Evolutionary conservation across 192 early-diverging fungal species (phyloP).

Genomic region (Rhizophagus clarus): DNA sequence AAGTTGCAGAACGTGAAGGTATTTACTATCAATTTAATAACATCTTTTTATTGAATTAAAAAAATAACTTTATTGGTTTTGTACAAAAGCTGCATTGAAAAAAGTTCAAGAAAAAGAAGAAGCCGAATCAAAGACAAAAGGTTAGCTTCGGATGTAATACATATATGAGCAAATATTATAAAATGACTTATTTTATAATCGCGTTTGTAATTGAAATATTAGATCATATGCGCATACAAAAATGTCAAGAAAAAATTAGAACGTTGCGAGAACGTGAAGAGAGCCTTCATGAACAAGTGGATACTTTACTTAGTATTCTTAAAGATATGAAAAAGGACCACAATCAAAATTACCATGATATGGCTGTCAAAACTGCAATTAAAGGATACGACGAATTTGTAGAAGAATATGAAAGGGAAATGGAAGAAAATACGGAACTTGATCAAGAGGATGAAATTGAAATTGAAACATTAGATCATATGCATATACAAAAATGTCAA

Average conservation of each 20-base stretch:
- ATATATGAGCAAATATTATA: background rate
- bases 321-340: constrained; percentile 60
- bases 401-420: constrained; percentile 38
- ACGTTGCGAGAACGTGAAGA: constrained; percentile 29
- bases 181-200: background rate
- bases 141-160: background rate
- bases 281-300: constrained; percentile 37
- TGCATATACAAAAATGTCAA: constrained; percentile 4
- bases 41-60: background rate
- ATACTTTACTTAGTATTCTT: constrained; percentile 43
- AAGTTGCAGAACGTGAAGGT: constrained; percentile 36
- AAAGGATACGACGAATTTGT: constrained; percentile 63
- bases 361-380: constrained; percentile 64
- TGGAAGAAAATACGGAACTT: constrained; percentile 24
- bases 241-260: background rate
- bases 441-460: constrained; percentile 39
- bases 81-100: constrained; percentile 5
- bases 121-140: background rate
- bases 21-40: background rate
- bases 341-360: constrained; percentile 76
- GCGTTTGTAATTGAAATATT: background rate
- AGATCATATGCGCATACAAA: background rate
- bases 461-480: no score
- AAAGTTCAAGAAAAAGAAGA: constrained; percentile 8
- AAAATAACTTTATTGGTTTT: background rate